These are phyloP conservation scores for Xylaria longipes DNA, from an alignment of 495 filamentous ascomycete genomes.

Conservation along the genomic window DNA sequence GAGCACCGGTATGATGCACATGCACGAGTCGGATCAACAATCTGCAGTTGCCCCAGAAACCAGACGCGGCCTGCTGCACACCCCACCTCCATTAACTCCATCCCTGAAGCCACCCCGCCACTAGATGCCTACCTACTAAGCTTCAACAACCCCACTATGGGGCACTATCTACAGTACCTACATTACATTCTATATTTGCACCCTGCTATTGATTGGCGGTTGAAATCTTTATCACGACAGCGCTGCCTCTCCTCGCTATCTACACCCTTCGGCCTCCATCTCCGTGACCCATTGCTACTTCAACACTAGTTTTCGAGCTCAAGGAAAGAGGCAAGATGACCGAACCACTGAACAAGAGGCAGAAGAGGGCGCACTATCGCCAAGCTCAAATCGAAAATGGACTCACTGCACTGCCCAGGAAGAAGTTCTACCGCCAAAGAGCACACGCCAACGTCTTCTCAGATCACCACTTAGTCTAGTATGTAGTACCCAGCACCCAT, in stretches of 20 bases:
- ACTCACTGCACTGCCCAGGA: constrained; percentile 70
- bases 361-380: constrained; percentile 79
- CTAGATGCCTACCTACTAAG: constrained; percentile 4
- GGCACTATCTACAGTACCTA: neutral
- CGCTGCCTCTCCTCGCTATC: neutral
- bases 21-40: constrained; percentile 28
- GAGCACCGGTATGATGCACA: constrained; percentile 18
- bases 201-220: neutral
- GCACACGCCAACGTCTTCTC: constrained; percentile 98
- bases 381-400: constrained; percentile 49
- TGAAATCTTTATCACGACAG: constrained; percentile 12
- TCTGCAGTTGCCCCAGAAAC: constrained; percentile 27
- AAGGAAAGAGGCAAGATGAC: constrained; percentile 48
- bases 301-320: neutral
- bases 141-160: constrained; percentile 11
- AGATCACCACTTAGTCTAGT: constrained; percentile 90
- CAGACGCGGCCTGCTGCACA: neutral
- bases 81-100: neutral
- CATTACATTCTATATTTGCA: neutral
- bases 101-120: constrained; percentile 6
- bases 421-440: constrained; percentile 94
- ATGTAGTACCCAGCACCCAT: constrained; percentile 41
- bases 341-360: constrained; percentile 65
- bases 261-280: neutral
- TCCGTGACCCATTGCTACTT: neutral